Base-by-base conservation (phyloP, 768 basidiomycete species). In the Russula virescens region DNA sequence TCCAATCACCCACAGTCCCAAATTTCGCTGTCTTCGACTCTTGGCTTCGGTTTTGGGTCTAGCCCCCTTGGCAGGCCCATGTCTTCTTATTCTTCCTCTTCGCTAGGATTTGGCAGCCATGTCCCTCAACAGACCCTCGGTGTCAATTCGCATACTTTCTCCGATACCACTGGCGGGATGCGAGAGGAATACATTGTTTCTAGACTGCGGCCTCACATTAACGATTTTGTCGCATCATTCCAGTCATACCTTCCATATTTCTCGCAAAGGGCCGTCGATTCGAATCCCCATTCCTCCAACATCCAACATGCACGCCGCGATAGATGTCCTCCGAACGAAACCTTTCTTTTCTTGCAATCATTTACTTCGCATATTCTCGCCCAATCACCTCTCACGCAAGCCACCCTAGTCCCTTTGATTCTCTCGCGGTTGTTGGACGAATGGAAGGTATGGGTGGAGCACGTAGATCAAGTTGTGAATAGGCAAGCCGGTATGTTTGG, bases 201-300 rank as follows among this genome's bases (percentile, higher is more conserved):
- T 19, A 81, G 91, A 58, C 77, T 94, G 19, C 82, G 86, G 52
- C 86, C 88, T 18, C 85, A 87, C 72, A 83, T 92, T 54, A 75
- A 79, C 55, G 91, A 92, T 55, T 94, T 90, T 67, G 84, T 87
- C 34, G 81, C 91, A 3, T 82, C 86, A 34, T 89, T 83, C 72
- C 80, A 85, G 72, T 87, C 91, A 7, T 94, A 93, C 71, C 82
- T 93, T 51, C 89, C 89, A 3, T 93, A 94, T 71, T 94, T 94
- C 71, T 88, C 90, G 23, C 86, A 82, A 67, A 72, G 47, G 31
- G 68, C 55, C 60, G 67, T 68, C 66, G 69, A 69, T 57, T 68
- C 60, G 64, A 66, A 62, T 42, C 51, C 61, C 55, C 69, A 73
- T 55, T 65, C 73, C 67, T 63, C 26, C 66, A 67, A 21, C 45